A percentile compares a stretch with the other conserved stretches of the same genome.
Evolutionary conservation across 306 rosid species (phyloP).

Genomic region (Cucurbita ficifolia): DNA sequence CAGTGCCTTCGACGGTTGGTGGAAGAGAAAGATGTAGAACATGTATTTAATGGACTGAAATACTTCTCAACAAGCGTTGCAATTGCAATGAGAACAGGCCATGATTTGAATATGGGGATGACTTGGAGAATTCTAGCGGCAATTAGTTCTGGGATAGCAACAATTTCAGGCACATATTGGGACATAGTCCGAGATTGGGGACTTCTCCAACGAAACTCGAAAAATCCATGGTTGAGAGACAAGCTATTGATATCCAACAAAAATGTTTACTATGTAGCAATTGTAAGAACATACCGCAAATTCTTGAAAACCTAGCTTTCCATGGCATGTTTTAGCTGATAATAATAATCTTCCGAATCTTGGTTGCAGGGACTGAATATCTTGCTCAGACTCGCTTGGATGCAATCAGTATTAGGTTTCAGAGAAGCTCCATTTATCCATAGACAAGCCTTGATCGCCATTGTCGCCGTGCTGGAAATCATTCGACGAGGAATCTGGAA

Average conservation of each 20-base stretch:
- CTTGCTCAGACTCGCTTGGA: slow-evolving; percentile 52
- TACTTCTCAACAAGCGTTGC: slow-evolving; percentile 30
- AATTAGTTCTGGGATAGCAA: slow-evolving; percentile 24
- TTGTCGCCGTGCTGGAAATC: slow-evolving; percentile 57
- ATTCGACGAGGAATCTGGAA: slow-evolving; percentile 83
- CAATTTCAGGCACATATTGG: slow-evolving; percentile 34
- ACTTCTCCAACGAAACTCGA: slow-evolving; percentile 26
- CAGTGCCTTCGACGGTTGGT: slow-evolving; percentile 36
- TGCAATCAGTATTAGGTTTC: slow-evolving; percentile 57
- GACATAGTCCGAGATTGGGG: slow-evolving; percentile 51
- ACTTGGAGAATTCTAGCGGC: slow-evolving; percentile 20
- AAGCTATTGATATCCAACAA: slow-evolving; percentile 35
- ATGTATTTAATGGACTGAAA: slow-evolving; percentile 29
- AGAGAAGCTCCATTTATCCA: slow-evolving; percentile 46
- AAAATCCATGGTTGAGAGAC: slow-evolving; percentile 56
- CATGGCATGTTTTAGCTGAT: not conserved
- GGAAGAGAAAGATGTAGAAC: slow-evolving; percentile 33
- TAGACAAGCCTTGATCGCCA: slow-evolving; percentile 35
- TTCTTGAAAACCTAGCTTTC: not conserved
- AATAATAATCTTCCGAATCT: not conserved
- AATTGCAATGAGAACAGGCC: slow-evolving; percentile 32
- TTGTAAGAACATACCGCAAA: slow-evolving; percentile 16
- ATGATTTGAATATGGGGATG: slow-evolving; percentile 11
- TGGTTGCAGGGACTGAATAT: slow-evolving; percentile 48
- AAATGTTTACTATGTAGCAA: slow-evolving; percentile 45